Evolutionary conservation across 805 yeast species (phyloP), one percentile per base, ranked within the genome.

Genomic region (Candida endomychidarum): DNA sequence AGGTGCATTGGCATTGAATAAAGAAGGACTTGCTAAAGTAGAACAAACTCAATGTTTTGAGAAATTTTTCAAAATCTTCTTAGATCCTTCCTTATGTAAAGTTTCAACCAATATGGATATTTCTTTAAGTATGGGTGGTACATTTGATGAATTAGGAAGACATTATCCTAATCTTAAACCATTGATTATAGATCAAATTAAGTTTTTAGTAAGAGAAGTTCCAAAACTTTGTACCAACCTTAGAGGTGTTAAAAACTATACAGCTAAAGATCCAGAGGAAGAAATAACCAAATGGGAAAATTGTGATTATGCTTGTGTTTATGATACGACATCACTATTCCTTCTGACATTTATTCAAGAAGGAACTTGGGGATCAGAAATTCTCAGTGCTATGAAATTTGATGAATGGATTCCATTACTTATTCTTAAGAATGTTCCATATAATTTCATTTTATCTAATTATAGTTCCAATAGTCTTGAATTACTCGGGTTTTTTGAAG

Each of bases 1-100:
- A 31, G 93, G 93, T 10, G 96, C 98, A 0, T 68, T 90, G 22
- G 80, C 91, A 28, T 72, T 90, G 52, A 89, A 85, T 50, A 75
- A 71, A 36, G 83, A 78, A 8, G 98, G 96, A 0, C 57, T 86
- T 42, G 58, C 72, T 24, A 71, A 75, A 42, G 78, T 89, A 1
- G 60, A 77, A 8, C 63, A 63, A 3, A 51, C 60, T 2, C 45
- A 61, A 1, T 57, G 70, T n/a, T 65, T 66, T 43, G 58, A 45
- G 38, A 63, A 43, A 36, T 82, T 56, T 61, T 83, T 77, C 63
- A 64, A 48, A 11, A 61, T 78, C 1, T 79, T 87, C 49, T 64
- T 65, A 33, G 61, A 73, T 33, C 58, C 69, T 1, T 67, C 69
- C 4, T 65, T 68, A 45, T 80, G 87, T 3, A 75, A 74, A 46